Evolutionary conservation across 352 stramenopile species (phyloP).

Genomic region (Pythium periplocum): DNA sequence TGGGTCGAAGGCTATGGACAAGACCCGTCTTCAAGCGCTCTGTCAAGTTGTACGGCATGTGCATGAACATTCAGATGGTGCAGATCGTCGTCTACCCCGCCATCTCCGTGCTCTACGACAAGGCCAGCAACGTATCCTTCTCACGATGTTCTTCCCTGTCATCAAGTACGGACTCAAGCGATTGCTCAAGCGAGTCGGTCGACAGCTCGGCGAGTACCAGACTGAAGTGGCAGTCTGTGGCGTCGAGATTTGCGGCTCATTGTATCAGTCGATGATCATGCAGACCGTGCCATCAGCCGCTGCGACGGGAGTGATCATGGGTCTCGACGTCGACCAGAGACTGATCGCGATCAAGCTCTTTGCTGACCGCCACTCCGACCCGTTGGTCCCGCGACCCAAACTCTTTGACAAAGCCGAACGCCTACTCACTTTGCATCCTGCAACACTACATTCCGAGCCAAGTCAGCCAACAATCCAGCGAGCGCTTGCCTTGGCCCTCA

Average conservation of each 20-base stretch:
- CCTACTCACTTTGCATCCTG: background rate
- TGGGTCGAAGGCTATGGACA: background rate
- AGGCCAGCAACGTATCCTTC: background rate
- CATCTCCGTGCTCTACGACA: conserved; percentile 1
- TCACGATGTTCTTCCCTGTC: conserved; percentile 3
- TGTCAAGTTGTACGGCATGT: conserved; percentile 1
- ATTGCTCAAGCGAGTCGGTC: background rate
- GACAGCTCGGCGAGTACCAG: background rate
- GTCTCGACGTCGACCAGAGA: conserved; percentile 13
- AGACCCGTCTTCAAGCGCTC: background rate
- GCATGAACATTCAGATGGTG: conserved; percentile 5
- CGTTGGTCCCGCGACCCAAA: no score
- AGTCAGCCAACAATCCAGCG: background rate
- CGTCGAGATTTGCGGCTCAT: conserved; percentile 16
- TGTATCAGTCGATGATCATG: conserved; percentile 24
- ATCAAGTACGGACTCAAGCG: conserved; percentile 6
- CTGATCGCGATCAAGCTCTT: conserved; percentile 17
- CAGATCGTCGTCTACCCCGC: conserved; percentile 13
- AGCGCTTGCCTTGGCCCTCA: conserved; percentile 4
- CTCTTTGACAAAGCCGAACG: background rate
- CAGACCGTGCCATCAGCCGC: conserved; percentile 10
- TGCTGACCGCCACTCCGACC: conserved; percentile 4
- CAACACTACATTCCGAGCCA: background rate
- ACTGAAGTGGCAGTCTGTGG: conserved; percentile 2
- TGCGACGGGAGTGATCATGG: conserved; percentile 15